Evolutionary conservation across 2,329 filamentous ascomycete genomes (phyloP), one percentile per base, ranked within the genome.

Genomic region (Penicillium hordei): DNA sequence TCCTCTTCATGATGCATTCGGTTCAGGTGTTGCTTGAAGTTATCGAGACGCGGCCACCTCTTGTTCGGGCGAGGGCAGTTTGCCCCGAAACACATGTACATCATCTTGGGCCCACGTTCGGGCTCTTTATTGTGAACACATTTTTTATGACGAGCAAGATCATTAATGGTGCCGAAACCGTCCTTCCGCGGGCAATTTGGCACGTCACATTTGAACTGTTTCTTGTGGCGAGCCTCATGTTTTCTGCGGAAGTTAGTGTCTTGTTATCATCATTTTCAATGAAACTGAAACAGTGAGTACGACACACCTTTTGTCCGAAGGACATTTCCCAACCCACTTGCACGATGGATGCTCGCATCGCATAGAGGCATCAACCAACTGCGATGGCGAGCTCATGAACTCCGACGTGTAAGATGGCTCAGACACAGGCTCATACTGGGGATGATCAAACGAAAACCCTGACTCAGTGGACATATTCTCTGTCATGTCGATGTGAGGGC

Each of bases 81-180:
- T 7, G 74, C 74, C 6, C 83, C 76, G 50, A 79, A 80, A 69
- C 90, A 94, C 55, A 80, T 82, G 62, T 82, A 90, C 39, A 79
- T 79, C 59, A 82, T 82, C 44, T 77, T 79, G 0, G 75, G 77
- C 9, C 80, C 80, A 1, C 78, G 76, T 27, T 67, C 70, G 58
- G 74, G 76, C 39, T 66, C 76, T 51, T 81, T 76, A 25, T 75
- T 77, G 70, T 96, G 92, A 6, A 89, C 86, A 59, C 86, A 89
- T 68, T 85, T 86, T 65, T 83, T 86, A 71, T 96, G 93, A 52
- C 93, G 82, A n/a, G 88, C 83, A 13, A 93, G 83, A 66, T 96
- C 93, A 70, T 95, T 96, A 19, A 78, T 74, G 0, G 91, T 95
- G 19, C 88, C 87, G 67, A 96, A 96, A 0, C 90, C 91, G 60